Conservation (phyloP, 352 stramenopile genomes). For the Globisporangium abappressorium region DNA sequence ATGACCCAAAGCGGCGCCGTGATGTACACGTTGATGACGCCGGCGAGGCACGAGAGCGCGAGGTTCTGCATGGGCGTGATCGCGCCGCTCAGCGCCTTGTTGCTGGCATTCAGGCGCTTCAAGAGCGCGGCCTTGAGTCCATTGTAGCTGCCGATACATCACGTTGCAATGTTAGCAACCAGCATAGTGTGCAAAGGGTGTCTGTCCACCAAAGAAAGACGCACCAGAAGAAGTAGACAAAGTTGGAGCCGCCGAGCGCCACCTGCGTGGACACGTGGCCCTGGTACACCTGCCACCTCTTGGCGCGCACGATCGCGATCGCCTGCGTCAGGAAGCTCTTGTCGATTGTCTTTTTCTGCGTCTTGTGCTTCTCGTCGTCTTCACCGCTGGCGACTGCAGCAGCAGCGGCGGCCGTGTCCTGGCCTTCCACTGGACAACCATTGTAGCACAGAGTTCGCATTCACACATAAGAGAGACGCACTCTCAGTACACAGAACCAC, state of each 20-base stretch:
- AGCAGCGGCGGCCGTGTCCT: slow-evolving; percentile 16
- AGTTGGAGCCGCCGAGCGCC: slow-evolving; percentile 76
- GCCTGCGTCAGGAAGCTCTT: slow-evolving; percentile 45
- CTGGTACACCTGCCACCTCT: slow-evolving; percentile 75
- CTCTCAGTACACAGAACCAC: neutral
- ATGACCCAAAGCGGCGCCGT: slow-evolving; percentile 92
- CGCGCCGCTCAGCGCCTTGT: slow-evolving; percentile 28
- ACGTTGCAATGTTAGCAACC: neutral
- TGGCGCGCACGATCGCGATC: slow-evolving; percentile 49
- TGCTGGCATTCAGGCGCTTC: slow-evolving; percentile 47
- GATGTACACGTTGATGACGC: slow-evolving; percentile 84
- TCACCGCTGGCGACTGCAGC: slow-evolving; percentile 2
- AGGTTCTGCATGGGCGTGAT: slow-evolving; percentile 62
- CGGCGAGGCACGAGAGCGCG: slow-evolving; percentile 62
- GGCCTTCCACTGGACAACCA: slow-evolving; percentile 24
- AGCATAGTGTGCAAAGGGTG: no score
- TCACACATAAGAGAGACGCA: neutral
- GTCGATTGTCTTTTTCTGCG: neutral
- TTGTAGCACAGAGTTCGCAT: neutral
- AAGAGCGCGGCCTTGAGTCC: slow-evolving; percentile 62
- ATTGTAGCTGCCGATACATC: slow-evolving; percentile 41
- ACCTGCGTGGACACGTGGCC: slow-evolving; percentile 77
- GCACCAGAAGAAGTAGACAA: slow-evolving; percentile 86
- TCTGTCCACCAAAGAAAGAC: no score
- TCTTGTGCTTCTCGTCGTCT: neutral